Base-by-base conservation (phyloP, 306 rosid species). In the Sesbania bispinosa region DNA sequence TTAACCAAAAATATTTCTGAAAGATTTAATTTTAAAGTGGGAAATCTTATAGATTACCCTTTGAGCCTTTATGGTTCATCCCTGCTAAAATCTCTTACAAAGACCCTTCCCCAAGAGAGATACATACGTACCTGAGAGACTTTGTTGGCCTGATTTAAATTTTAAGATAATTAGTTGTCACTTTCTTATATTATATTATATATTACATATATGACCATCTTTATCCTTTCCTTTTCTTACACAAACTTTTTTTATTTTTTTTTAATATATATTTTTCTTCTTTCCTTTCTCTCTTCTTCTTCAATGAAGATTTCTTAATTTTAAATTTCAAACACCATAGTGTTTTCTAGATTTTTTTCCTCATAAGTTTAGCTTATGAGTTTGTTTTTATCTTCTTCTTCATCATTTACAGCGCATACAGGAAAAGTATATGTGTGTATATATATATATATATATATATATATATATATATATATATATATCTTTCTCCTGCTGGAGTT, bases 181-280 rank as follows among this genome's bases (percentile, higher is more conserved):
- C 77, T 77, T 47, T 72, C 38, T 48, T 30, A 51, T 53, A 74
- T 73, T 74, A 52, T 61, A 50, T 23, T n/a, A n/a, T 67, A 69
- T 32, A 41, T 19, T 36, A 46, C 47, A 51, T 74, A 51, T 45
- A 41, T 29, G 54, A 66, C 72, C 36, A 77, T 48, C 71, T 68
- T 77, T 81, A 72, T 30, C 55, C 65, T 57, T 66, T 75, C 30
- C 52, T 74, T 75, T 58, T 59, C 76, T 67, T 75, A 47, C 20
- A 47, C 53, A 21, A 46, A 13, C 63, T 64, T 43, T 42, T 38
- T 32, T n/a, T 2, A 1, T n/a, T 54, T 2, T 7, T 46, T 72
- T 65, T 58, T 11, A 7, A 26, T 19, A 62, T 33, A 26, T 54
- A 62, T 69, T 66, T 69, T 62, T 60, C 72, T 29, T 29, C 66